These are phyloP conservation scores for Quercus gilva DNA, from an alignment of 306 rosid genomes.

Conservation along the genomic window DNA sequence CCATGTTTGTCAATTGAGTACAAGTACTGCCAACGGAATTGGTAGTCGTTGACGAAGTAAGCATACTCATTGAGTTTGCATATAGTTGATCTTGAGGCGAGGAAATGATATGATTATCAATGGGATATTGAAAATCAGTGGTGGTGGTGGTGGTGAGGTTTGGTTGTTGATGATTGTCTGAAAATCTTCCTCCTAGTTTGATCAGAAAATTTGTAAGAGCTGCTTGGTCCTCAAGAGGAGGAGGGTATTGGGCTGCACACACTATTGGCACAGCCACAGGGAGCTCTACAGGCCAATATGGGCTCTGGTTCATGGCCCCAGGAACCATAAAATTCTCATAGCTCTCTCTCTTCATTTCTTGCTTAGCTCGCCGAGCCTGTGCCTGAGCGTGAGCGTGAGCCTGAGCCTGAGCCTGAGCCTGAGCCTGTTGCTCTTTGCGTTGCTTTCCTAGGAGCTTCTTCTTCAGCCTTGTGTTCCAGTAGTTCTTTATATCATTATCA, in stretches of 20 bases:
- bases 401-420: slow-evolving; percentile 9
- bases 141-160: slow-evolving; percentile 2
- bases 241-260: slow-evolving; percentile 31
- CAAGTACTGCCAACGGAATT: slow-evolving; percentile 10
- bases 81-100: slow-evolving; percentile 24
- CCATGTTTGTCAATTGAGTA: slow-evolving; percentile 20
- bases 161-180: slow-evolving; percentile 12
- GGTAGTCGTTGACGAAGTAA: slow-evolving; percentile 14
- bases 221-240: slow-evolving; percentile 30
- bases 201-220: slow-evolving; percentile 40
- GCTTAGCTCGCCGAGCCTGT: slow-evolving; percentile 47
- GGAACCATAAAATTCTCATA: slow-evolving; percentile 15
- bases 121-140: slow-evolving; percentile 21
- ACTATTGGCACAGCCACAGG: slow-evolving; percentile 28
- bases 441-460: slow-evolving; percentile 86
- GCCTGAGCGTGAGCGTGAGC: slow-evolving; percentile 9
- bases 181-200: slow-evolving; percentile 49
- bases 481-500: slow-evolving; percentile 92
- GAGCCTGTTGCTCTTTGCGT: slow-evolving; percentile 56
- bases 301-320: slow-evolving; percentile 33
- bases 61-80: slow-evolving; percentile 25
- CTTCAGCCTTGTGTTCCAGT: slow-evolving; percentile 96
- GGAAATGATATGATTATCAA: slow-evolving; percentile 13
- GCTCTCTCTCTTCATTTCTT: slow-evolving; percentile 48
- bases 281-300: slow-evolving; percentile 38